Evolutionary conservation across 2,329 filamentous ascomycete genomes (phyloP), one percentile per base, ranked within the genome.

Genomic region (Aspergillus alliaceus): DNA sequence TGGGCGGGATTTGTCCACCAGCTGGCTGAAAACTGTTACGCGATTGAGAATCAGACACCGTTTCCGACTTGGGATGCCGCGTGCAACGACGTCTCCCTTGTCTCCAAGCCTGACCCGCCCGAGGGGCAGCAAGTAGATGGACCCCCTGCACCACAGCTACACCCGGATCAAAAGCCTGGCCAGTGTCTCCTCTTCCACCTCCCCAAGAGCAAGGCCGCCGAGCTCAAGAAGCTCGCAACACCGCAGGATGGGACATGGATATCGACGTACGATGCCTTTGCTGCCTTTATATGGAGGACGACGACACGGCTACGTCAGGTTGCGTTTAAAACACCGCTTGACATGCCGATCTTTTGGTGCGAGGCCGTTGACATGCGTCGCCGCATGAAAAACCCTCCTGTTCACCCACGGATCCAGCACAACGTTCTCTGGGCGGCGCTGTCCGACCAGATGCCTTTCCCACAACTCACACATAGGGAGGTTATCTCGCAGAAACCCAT

Each of bases 201-300:
- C 0, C 75, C 78, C 2, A 74, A 73, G 59, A 79, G 77, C 64
- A 80, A 79, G 55, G 74, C 74, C 0, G 71, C 71, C 0, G 62
- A 72, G 49, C 63, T 81, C 4, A 80, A 80, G 57, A 61, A 58
- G 11, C 64, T 72, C 1, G 76, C 76, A 0, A 64, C 49, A 1
- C 73, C 75, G 0, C 49, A 63, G 0, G 72, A 75, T 18, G 72
- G 69, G 6, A 64, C 66, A 11, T 79, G 77, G 76, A 71, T 81
- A 32, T 80, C 78, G 4, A 80, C 75, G 2, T 80, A 79, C 58
- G 79, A 80, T 50, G 77, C 77, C n/a, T 72, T 75, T 54, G 68
- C 70, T 1, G 77, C 78, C 9, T 74, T 75, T 39, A 68, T 80
- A 8, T 79, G 77, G 76, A 73, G 77, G 1, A 62, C 64, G 7